phyloP scores from a whole-genome alignment of 1,139 yeast genomes.

The Candida pseudoviswanathii region DNA sequence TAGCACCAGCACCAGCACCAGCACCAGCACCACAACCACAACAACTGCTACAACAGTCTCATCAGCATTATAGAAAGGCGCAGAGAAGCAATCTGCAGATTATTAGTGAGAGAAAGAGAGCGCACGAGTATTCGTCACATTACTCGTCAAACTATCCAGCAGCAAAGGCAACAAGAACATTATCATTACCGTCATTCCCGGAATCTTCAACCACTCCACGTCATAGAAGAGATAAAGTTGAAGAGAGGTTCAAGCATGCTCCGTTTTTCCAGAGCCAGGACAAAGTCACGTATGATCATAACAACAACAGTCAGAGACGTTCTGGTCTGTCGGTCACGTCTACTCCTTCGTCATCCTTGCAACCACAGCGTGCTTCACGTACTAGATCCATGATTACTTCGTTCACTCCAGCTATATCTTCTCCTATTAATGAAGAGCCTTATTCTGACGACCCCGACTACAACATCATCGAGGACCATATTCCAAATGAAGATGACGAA shows the following conservation, averaged over 20 bases:
- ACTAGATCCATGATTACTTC: slow-evolving; percentile 47
- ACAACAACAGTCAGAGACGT: slow-evolving; percentile 23
- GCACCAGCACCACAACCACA: slow-evolving; percentile 6
- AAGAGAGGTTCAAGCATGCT: slow-evolving; percentile 51
- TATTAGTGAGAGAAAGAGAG: slow-evolving; percentile 13
- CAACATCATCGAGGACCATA: slow-evolving; percentile 20
- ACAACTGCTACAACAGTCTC: slow-evolving; percentile 1
- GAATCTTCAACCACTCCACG: slow-evolving; percentile 39
- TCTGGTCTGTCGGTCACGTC: slow-evolving; percentile 1
- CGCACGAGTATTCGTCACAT: slow-evolving; percentile 10
- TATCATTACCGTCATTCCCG: slow-evolving; percentile 60
- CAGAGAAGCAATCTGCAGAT: slow-evolving; percentile 6
- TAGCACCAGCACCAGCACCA: slow-evolving; percentile 10
- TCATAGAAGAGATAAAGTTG: slow-evolving; percentile 46
- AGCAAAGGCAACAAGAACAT: slow-evolving; percentile 64
- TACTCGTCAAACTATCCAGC: slow-evolving; percentile 25
- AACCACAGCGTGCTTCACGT: slow-evolving; percentile 47
- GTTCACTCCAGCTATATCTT: slow-evolving; percentile 34
- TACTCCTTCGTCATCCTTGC: slow-evolving; percentile 10
- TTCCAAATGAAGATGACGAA: slow-evolving; percentile 20
- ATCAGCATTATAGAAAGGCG: neutral
- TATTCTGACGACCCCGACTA: slow-evolving; percentile 22
- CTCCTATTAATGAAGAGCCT: slow-evolving; percentile 45
- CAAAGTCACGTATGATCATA: slow-evolving; percentile 37
- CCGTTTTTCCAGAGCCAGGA: slow-evolving; percentile 40